Percentiles rank a stretch among this genome's conserved stretches.
Conservation (phyloP, 495 filamentous ascomycete species). For the Neurospora discreta region DNA sequence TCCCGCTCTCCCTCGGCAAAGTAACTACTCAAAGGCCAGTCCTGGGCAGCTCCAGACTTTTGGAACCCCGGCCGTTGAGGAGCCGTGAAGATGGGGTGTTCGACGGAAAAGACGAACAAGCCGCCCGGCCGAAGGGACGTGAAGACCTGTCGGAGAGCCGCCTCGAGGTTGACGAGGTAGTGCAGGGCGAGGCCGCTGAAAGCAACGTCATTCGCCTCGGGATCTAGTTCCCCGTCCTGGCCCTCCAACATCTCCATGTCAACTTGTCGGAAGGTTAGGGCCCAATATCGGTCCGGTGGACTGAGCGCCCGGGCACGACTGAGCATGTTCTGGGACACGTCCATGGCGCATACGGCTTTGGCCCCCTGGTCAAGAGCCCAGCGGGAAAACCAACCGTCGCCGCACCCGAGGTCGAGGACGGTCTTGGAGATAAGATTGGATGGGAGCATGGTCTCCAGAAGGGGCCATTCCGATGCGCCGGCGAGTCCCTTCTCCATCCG, state of each 20-base stretch:
- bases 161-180: constrained; percentile 19
- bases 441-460: constrained; percentile 17
- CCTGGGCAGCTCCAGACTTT: constrained; percentile 7
- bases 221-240: constrained; percentile 3
- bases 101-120: constrained; percentile 24
- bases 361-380: constrained; percentile 21
- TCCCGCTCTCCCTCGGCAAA: constrained; percentile 21
- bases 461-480: constrained; percentile 25
- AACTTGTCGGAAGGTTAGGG: constrained; percentile 17
- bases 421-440: constrained; percentile 10
- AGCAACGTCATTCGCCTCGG: constrained; percentile 16
- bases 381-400: constrained; percentile 28
- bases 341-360: constrained; percentile 19
- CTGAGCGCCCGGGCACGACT: constrained; percentile 18
- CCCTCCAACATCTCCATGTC: constrained; percentile 15
- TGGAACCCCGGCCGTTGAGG: constrained; percentile 16
- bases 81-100: constrained; percentile 30
- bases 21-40: constrained; percentile 29
- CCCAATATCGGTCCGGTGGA: constrained; percentile 4
- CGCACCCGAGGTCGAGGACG: constrained; percentile 29
- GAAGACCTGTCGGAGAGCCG: not conserved
- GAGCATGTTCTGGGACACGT: constrained; percentile 28
- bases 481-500: constrained; percentile 14
- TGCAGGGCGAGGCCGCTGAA: constrained; percentile 29
- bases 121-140: not conserved